Conservation (phyloP, 78 protist species). For the Dictyostelium purpureum region DNA sequence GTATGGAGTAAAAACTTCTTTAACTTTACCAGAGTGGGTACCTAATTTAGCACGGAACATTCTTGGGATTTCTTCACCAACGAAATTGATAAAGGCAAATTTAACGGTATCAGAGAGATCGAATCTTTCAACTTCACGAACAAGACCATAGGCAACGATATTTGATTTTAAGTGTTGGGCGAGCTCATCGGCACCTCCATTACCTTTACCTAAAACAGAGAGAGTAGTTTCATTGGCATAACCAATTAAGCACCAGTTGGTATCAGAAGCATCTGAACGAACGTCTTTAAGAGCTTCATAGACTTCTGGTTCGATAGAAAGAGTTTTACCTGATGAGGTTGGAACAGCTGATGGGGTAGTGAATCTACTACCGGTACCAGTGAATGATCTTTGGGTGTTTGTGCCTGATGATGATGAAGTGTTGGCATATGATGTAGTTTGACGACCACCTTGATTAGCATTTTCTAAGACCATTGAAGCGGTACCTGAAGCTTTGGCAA, state of each 20-base stretch:
- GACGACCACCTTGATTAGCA: not conserved
- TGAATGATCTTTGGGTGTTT: not conserved
- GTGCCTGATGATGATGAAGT: not conserved
- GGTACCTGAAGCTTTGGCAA: constrained; percentile 60
- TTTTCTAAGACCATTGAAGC: constrained; percentile 1
- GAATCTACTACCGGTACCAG: constrained; percentile 17
- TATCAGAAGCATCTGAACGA: constrained; percentile 25
- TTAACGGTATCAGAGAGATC: constrained; percentile 72
- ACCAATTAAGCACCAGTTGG: constrained; percentile 71
- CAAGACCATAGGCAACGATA: constrained; percentile 72
- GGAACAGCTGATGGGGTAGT: constrained; percentile 37
- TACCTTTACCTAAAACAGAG: constrained; percentile 21
- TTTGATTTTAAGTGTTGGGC: constrained; percentile 11
- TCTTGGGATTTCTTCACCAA: constrained; percentile 73
- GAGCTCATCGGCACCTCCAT: constrained; percentile 70
- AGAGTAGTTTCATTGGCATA: constrained; percentile 49
- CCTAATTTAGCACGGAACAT: constrained; percentile 84
- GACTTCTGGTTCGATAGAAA: constrained; percentile 6
- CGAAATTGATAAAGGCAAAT: constrained; percentile 69
- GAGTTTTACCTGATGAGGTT: constrained; percentile 13
- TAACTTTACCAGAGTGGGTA: constrained; percentile 71
- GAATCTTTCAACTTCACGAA: constrained; percentile 53
- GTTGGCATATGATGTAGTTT: not conserved
- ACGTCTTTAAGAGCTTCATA: constrained; percentile 54
- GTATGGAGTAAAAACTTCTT: constrained; percentile 65